These are phyloP conservation scores for Capsella bursapastoris DNA, from an alignment of 345 rosid genomes.

Conservation along the genomic window DNA sequence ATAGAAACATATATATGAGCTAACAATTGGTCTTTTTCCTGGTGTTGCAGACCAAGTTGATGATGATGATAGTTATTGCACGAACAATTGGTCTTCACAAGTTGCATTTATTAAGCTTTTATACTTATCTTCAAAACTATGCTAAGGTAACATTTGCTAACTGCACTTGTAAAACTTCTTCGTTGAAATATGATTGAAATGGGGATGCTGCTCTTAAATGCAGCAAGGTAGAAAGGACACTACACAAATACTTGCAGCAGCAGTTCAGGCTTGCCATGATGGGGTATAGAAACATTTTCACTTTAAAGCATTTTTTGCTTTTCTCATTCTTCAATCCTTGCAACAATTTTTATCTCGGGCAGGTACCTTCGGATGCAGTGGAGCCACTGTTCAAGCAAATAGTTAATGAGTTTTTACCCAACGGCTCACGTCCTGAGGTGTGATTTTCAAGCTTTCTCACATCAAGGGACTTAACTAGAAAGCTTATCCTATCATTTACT, in stretches of 20 bases:
- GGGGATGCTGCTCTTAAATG: conserved; percentile 30
- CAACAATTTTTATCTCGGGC: conserved; percentile 25
- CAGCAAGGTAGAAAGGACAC: conserved; percentile 92
- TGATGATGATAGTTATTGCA: conserved; percentile 86
- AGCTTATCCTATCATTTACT: not conserved
- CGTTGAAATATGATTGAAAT: conserved; percentile 23
- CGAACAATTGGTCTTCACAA: conserved; percentile 88
- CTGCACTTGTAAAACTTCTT: not conserved
- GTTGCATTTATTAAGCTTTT: conserved; percentile 72
- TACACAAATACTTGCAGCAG: conserved; percentile 92
- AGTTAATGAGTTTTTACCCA: conserved; percentile 86
- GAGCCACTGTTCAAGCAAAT: conserved; percentile 90
- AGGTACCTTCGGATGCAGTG: conserved; percentile 98
- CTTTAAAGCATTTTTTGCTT: conserved; percentile 4
- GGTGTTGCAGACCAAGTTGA: conserved; percentile 73
- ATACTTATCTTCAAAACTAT: conserved; percentile 79
- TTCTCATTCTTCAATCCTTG: conserved; percentile 10
- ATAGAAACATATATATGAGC: conserved; percentile 6
- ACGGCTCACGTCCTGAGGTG: conserved; percentile 87
- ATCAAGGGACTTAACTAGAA: conserved; percentile 21
- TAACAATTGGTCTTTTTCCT: conserved; percentile 16
- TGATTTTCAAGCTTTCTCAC: conserved; percentile 21
- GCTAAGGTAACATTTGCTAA: conserved; percentile 62
- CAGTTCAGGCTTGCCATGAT: conserved; percentile 95
- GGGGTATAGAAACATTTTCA: conserved; percentile 58